Conservation (phyloP, 352 stramenopile species). For the Pythium volutum region DNA sequence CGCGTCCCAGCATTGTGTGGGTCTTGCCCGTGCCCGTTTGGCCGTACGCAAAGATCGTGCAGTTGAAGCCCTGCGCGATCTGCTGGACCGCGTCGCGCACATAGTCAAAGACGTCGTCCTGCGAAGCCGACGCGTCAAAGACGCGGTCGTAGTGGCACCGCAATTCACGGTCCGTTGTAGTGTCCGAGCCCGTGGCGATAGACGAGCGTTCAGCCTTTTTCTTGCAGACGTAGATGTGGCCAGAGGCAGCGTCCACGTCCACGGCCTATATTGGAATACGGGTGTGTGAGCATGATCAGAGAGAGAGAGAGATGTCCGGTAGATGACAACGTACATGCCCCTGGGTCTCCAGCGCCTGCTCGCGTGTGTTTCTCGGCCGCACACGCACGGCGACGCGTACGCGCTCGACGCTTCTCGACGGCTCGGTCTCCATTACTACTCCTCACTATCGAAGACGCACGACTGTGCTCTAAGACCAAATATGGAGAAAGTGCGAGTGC, state of each 20-base stretch:
- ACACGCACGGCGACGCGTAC: slow-evolving; percentile 81
- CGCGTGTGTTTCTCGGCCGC: slow-evolving; percentile 70
- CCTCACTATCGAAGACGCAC: too few relatives aligned
- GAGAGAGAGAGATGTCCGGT: too few relatives aligned
- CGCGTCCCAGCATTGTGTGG: slow-evolving; percentile 85
- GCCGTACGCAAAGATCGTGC: slow-evolving; percentile 90
- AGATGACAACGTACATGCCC: too few relatives aligned
- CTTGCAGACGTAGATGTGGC: slow-evolving; percentile 49
- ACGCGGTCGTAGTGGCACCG: slow-evolving; percentile 73
- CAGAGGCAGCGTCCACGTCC: slow-evolving; percentile 31
- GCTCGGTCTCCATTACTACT: slow-evolving; percentile 10
- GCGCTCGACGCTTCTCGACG: slow-evolving; percentile 33
- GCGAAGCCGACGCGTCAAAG: slow-evolving; percentile 49
- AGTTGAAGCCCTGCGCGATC: slow-evolving; percentile 87
- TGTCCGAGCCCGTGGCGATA: neutral
- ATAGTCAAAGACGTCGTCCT: slow-evolving; percentile 78
- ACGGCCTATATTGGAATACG: too few relatives aligned
- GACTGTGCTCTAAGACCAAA: too few relatives aligned
- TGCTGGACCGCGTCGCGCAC: slow-evolving; percentile 66
- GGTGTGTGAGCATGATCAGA: too few relatives aligned
- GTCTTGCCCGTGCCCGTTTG: slow-evolving; percentile 91
- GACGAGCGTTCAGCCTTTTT: slow-evolving; percentile 30
- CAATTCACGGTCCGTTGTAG: slow-evolving; percentile 37
- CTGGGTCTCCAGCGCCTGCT: slow-evolving; percentile 40
- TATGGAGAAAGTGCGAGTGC: neutral